Percentiles rank a stretch among this genome's conserved stretches.
Conservation (phyloP, 805 yeast genomes). For the Scheffersomyces amazonensis region DNA sequence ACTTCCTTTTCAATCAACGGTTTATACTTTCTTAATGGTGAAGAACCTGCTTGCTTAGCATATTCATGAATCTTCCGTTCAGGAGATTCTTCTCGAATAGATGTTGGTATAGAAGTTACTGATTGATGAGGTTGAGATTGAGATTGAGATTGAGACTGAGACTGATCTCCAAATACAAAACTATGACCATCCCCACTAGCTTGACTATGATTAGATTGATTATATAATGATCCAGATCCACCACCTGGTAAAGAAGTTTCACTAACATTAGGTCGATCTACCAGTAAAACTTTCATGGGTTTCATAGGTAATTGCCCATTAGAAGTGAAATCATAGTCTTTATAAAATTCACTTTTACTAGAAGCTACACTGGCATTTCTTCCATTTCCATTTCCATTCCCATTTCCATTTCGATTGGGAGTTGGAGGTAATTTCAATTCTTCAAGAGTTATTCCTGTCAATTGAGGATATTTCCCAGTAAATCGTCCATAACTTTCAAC, state of each 20-base stretch:
- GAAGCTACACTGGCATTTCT: constrained; percentile 17
- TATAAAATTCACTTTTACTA: constrained; percentile 18
- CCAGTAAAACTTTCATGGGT: constrained; percentile 38
- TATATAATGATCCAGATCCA: neutral
- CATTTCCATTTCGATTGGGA: constrained; percentile 6
- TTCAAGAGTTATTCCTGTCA: constrained; percentile 28
- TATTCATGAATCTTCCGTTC: constrained; percentile 18
- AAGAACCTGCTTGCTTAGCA: constrained; percentile 16
- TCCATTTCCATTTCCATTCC: neutral
- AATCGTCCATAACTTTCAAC: constrained; percentile 29
- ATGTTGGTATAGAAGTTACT: neutral
- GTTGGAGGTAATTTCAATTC: constrained; percentile 32
- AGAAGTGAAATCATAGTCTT: constrained; percentile 38
- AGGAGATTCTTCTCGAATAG: constrained; percentile 4
- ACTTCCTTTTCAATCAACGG: constrained; percentile 6
- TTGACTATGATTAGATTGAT: constrained; percentile 1
- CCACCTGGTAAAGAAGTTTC: neutral
- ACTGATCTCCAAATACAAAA: constrained; percentile 9
- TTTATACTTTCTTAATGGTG: constrained; percentile 21
- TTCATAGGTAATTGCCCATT: constrained; percentile 41
- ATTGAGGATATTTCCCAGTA: constrained; percentile 35
- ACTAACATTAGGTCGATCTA: constrained; percentile 15
- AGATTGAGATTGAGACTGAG: constrained; percentile 1
- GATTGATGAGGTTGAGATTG: neutral
- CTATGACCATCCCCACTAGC: constrained; percentile 13